Conservation (phyloP, 495 filamentous ascomycete genomes). For the Penicillium argentinense region DNA sequence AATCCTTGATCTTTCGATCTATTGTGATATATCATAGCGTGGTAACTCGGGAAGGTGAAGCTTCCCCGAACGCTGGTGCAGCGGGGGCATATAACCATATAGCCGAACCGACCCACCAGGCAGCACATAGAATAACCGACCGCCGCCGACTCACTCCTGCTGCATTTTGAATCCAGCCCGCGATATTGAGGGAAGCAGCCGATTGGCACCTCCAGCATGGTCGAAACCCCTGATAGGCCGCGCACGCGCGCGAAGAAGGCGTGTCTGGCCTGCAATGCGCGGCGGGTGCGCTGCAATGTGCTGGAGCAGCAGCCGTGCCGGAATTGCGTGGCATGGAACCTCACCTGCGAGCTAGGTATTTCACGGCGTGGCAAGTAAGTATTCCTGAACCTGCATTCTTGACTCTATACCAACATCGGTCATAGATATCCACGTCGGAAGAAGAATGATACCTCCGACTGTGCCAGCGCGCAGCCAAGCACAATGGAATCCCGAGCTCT, state of each 20-base stretch:
- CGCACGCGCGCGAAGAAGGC: slow-evolving; percentile 43
- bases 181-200: slow-evolving; percentile 11
- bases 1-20: too few relatives aligned
- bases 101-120: slow-evolving; percentile 22
- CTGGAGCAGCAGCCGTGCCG: slow-evolving; percentile 42
- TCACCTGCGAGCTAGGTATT: slow-evolving; percentile 40
- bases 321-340: slow-evolving; percentile 41
- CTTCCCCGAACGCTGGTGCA: too few relatives aligned
- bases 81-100: slow-evolving; percentile 20
- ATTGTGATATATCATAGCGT: too few relatives aligned
- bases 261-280: slow-evolving; percentile 45
- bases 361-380: slow-evolving; percentile 48
- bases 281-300: slow-evolving; percentile 50
- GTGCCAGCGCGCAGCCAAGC: background rate
- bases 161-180: background rate
- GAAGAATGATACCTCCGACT: slow-evolving; percentile 11
- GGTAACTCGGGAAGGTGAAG: too few relatives aligned
- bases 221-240: slow-evolving; percentile 11
- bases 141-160: slow-evolving; percentile 2
- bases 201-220: slow-evolving; percentile 15
- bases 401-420: slow-evolving; percentile 4
- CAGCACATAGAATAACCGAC: slow-evolving; percentile 12
- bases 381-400: background rate
- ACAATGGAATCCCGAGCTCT: background rate
- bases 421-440: slow-evolving; percentile 30